Evolutionary conservation across 2,329 filamentous ascomycete genomes (phyloP), one percentile per base, ranked within the genome.

Genomic region (Kalmusia sp.): DNA sequence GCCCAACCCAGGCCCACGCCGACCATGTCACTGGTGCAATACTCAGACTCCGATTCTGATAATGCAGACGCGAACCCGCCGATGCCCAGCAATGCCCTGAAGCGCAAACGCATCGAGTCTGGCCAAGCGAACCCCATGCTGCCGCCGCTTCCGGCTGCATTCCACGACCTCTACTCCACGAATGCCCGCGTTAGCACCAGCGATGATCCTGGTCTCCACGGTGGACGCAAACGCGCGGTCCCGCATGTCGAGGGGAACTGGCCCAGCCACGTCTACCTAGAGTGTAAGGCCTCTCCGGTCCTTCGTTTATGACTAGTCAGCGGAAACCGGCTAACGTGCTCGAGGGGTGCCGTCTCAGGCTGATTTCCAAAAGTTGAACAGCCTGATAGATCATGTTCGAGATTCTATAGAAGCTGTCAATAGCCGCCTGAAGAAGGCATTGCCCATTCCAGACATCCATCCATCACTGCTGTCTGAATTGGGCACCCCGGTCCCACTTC

Each of bases 181-280:
- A 90, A 87, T 34, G 87, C 90, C 46, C 87, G 93, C 57, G 81
- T 89, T 58, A 91, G 89, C 74, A 88, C 88, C 34, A 82, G 80
- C 63, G 95, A 98, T 75, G 90, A 96, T 69, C 92, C 93, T 1
- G 81, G 82, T 54, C 80, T 98, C 52, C 95, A 99, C 73, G 89
- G 89, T 27, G 95, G 95, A 49, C 87, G 93, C 39, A 91, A 88
- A 69, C 85, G 95, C 35, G 84, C 88, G 52, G 90, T 87, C 43
- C 93, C 93, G 21, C 95, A 99, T 75, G 80, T 93, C 22, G 85
- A 87, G 54, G 95, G 95, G 55, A 91, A 92, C 73, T 99, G 95
- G 95, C 92, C 93, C 1, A 92, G 88, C 28, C 93, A 98, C 75
- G 72, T 98, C 39, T 98, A 96, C 73, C 80, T 96, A 51, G 93